Conservation (phyloP, 2,329 filamentous ascomycete genomes). For the Nemania sp. region DNA sequence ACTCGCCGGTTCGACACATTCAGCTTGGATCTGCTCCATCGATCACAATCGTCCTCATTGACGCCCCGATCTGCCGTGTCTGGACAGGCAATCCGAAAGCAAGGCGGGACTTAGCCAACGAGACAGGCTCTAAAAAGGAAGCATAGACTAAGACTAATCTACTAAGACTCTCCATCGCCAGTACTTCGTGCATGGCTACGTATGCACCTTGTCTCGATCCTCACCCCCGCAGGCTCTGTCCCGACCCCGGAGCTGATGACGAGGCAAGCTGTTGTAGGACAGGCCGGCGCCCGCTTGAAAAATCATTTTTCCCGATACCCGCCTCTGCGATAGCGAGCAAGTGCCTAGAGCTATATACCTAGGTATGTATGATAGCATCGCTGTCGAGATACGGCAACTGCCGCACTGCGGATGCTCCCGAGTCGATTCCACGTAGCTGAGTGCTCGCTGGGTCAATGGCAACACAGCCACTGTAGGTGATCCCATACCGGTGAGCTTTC, state of each 20-base stretch:
- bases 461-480: not conserved
- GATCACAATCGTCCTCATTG: slow-evolving; percentile 19
- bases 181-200: no score
- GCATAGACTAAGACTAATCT: no score
- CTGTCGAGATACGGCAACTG: slow-evolving; percentile 16
- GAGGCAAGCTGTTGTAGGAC: slow-evolving; percentile 14
- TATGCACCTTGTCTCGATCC: no score
- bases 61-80: slow-evolving; percentile 19
- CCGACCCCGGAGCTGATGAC: slow-evolving; percentile 16
- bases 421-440: slow-evolving; percentile 12
- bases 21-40: slow-evolving; percentile 19
- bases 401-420: slow-evolving; percentile 22
- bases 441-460: not conserved
- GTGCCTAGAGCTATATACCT: no score
- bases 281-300: slow-evolving; percentile 8
- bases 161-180: no score
- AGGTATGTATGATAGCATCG: not conserved
- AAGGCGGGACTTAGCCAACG: slow-evolving; percentile 8
- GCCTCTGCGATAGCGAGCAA: not conserved
- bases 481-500: slow-evolving; percentile 1
- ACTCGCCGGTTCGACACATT: slow-evolving; percentile 16
- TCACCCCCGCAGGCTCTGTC: no score
- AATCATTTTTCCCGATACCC: not conserved
- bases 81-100: slow-evolving; percentile 15
- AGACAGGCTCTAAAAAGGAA: slow-evolving; percentile 17